phyloP scores from a whole-genome alignment of 768 basidiomycete genomes.

The Vararia minispora region DNA sequence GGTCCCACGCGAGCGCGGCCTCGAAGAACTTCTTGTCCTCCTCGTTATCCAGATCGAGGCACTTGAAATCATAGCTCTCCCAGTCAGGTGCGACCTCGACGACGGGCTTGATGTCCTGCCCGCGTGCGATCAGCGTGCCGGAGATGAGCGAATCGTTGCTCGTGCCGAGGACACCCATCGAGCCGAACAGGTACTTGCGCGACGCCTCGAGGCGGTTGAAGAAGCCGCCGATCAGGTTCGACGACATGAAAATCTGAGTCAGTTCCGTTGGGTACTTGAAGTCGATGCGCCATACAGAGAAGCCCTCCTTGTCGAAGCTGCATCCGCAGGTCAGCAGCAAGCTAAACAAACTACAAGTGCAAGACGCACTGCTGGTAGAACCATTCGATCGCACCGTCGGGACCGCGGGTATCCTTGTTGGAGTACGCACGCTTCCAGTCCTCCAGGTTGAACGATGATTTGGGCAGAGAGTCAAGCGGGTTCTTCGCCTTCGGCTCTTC shows the following conservation, averaged over 20 bases:
- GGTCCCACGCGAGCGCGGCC: constrained; percentile 88
- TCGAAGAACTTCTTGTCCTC: constrained; percentile 88
- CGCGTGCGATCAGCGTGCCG: constrained; percentile 77
- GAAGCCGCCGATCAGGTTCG: constrained; percentile 90
- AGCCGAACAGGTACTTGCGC: constrained; percentile 93
- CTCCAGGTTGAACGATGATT: constrained; percentile 79
- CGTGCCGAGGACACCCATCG: constrained; percentile 80
- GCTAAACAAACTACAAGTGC: background rate
- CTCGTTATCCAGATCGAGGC: constrained; percentile 61
- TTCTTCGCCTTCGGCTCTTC: constrained; percentile 89
- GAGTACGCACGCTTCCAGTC: constrained; percentile 98
- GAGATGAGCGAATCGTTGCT: constrained; percentile 69
- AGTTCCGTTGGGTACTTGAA: constrained; percentile 97
- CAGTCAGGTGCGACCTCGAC: constrained; percentile 81
- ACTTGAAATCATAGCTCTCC: constrained; percentile 78
- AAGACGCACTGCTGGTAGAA: constrained; percentile 81
- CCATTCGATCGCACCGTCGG: constrained; percentile 83
- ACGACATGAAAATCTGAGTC: constrained; percentile 87
- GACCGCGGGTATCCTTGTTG: constrained; percentile 90
- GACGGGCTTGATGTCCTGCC: constrained; percentile 58
- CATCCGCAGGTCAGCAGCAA: constrained; percentile 4
- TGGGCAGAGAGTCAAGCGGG: constrained; percentile 87
- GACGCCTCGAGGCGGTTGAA: constrained; percentile 97
- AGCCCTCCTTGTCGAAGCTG: constrained; percentile 83
- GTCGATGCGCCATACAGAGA: constrained; percentile 85